Percentiles rank a stretch among this genome's conserved stretches.
phyloP scores from a whole-genome alignment of 306 rosid genomes.

The Macrotyloma uniflorum region DNA sequence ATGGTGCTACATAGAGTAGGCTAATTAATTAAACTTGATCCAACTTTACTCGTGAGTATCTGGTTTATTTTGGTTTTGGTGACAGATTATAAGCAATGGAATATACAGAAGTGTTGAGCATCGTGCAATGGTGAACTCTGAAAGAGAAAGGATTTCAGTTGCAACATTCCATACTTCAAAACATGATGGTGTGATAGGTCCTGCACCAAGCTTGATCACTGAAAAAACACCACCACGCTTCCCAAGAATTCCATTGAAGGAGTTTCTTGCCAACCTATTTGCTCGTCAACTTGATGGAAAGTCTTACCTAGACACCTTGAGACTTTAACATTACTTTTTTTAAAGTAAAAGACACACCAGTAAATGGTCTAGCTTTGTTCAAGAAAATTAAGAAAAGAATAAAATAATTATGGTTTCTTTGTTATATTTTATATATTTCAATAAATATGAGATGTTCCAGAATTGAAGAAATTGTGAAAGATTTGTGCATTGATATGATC shows the following conservation, averaged over 20 bases:
- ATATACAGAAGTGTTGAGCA: conserved; percentile 49
- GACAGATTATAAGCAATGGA: conserved; percentile 51
- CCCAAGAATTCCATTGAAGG: conserved; percentile 32
- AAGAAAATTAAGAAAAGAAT: too few species aligned
- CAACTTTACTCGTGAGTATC: not conserved
- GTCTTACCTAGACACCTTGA: conserved; percentile 40
- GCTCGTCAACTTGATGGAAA: conserved; percentile 48
- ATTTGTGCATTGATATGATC: too few species aligned
- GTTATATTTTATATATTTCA: too few species aligned
- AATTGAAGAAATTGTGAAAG: too few species aligned
- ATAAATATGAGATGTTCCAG: too few species aligned
- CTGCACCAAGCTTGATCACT: conserved; percentile 46
- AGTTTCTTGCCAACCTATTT: conserved; percentile 37
- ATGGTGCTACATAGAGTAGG: too few species aligned
- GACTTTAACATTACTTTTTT: not conserved
- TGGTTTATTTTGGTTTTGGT: not conserved
- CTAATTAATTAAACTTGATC: not conserved
- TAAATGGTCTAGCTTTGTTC: too few species aligned
- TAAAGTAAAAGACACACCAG: too few species aligned
- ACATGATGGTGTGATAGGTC: conserved; percentile 42
- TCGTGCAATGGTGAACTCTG: conserved; percentile 41
- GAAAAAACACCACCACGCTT: conserved; percentile 45
- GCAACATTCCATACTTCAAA: conserved; percentile 44
- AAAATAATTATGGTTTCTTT: too few species aligned
- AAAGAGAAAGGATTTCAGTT: conserved; percentile 47